Percentiles rank a stretch among this genome's conserved stretches.
These are phyloP conservation scores for Eucalyptus erythrocorys DNA, from an alignment of 345 rosid species.

Conservation along the genomic window DNA sequence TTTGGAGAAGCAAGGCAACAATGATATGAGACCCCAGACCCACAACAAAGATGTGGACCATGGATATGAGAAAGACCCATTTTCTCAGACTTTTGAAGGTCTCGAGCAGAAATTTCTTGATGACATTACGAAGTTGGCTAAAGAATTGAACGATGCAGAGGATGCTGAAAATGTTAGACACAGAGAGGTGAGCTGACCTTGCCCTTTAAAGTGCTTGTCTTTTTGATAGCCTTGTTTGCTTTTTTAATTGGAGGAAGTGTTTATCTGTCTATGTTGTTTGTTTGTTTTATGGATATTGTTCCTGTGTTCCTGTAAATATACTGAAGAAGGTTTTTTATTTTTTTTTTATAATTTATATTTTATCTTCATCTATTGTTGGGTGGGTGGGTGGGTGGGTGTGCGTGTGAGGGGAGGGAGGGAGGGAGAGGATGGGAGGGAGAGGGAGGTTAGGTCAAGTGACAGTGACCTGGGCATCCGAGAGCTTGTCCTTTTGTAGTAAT, in stretches of 20 bases:
- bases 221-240: not conserved
- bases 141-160: conserved; percentile 68
- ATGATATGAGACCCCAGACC: conserved; percentile 39
- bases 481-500: not conserved
- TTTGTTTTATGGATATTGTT: not conserved
- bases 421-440: not conserved
- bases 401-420: not conserved
- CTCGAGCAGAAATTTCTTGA: conserved; percentile 64
- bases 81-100: conserved; percentile 43
- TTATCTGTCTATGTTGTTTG: not conserved
- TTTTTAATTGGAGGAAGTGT: not conserved
- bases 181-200: conserved; percentile 51
- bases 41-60: conserved; percentile 39
- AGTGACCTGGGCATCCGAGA: not conserved
- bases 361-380: not conserved
- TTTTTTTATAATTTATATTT: not conserved
- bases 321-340: not conserved
- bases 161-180: conserved; percentile 79
- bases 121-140: conserved; percentile 54
- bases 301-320: not conserved
- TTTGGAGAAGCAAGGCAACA: conserved; percentile 37
- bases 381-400: fast-evolving
- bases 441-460: not conserved
- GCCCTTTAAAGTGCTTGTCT: not conserved
- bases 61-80: conserved; percentile 37